These are phyloP conservation scores for Pyricularia grisea DNA, from an alignment of 2,329 filamentous ascomycete genomes.

Conservation along the genomic window DNA sequence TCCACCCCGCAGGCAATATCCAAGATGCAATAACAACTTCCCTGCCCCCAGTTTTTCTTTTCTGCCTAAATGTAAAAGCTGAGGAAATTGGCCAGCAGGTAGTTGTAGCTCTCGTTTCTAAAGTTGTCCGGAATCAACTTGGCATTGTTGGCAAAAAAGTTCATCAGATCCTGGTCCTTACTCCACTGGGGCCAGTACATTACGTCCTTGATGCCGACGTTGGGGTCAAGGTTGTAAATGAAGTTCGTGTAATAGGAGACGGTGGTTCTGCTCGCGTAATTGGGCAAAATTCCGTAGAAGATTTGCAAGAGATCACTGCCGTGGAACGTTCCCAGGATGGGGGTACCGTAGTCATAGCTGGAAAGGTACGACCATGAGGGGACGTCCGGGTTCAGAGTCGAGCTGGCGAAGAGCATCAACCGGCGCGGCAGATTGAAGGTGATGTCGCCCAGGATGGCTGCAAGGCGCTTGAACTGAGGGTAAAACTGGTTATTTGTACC, in stretches of 20 bases:
- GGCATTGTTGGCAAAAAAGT: constrained; percentile 24
- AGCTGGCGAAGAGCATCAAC: constrained; percentile 43
- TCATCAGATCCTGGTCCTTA: constrained; percentile 36
- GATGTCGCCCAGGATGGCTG: constrained; percentile 66
- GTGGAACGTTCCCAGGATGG: constrained; percentile 69
- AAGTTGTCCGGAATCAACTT: constrained; percentile 18
- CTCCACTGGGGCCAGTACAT: constrained; percentile 33
- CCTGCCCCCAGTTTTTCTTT: too few relatives aligned
- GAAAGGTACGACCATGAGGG: constrained; percentile 67
- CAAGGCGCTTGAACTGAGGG: constrained; percentile 67
- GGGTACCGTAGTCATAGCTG: constrained; percentile 61
- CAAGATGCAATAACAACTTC: too few relatives aligned
- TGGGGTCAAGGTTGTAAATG: constrained; percentile 61
- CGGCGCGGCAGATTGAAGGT: constrained; percentile 66
- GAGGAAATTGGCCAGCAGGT: constrained; percentile 13
- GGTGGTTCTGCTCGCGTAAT: constrained; percentile 50
- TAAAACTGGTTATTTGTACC: constrained; percentile 60
- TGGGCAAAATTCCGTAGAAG: constrained; percentile 54
- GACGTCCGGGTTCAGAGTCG: constrained; percentile 41
- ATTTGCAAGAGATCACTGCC: constrained; percentile 59
- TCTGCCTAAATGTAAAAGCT: constrained; percentile 5
- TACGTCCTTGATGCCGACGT: constrained; percentile 34
- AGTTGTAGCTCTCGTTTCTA: constrained; percentile 14
- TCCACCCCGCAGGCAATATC: too few relatives aligned
- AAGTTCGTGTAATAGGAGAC: constrained; percentile 67